phyloP scores from a whole-genome alignment of 2,329 filamentous ascomycete genomes.

The Ceratocystis lukuohia region DNA sequence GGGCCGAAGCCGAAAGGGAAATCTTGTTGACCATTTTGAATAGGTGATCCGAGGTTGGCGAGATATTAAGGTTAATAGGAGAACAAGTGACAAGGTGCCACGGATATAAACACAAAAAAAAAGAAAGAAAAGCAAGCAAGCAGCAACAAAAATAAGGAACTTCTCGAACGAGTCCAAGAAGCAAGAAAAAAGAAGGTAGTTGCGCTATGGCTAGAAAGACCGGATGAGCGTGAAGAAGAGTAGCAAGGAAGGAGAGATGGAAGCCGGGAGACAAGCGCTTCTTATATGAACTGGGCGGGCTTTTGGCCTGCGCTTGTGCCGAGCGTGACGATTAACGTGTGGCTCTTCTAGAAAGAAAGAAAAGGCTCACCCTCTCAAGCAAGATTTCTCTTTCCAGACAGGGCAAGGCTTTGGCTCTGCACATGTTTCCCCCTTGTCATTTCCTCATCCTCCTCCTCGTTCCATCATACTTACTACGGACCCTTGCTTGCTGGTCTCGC shows the following conservation, averaged over 20 bases:
- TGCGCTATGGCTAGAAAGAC: slow-evolving; percentile 1
- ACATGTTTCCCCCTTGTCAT: not conserved
- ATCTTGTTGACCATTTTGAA: slow-evolving; percentile 13
- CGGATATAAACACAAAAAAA: not conserved
- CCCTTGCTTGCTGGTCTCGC: not conserved
- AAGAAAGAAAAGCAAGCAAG: not conserved
- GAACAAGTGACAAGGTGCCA: not conserved
- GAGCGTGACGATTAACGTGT: not conserved
- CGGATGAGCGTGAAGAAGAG: slow-evolving; percentile 1
- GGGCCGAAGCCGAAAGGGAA: slow-evolving; percentile 2
- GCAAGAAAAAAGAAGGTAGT: not conserved
- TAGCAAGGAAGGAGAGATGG: not conserved
- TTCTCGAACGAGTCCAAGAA: not conserved
- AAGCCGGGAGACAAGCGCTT: not conserved
- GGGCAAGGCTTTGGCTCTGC: not conserved
- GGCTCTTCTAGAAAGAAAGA: not conserved
- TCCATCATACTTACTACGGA: not conserved
- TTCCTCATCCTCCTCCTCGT: not conserved
- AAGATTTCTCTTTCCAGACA: not conserved
- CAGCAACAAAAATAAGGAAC: not conserved
- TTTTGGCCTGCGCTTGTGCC: not conserved
- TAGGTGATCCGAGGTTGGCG: not conserved
- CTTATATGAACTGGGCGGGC: not conserved
- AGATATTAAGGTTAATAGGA: slow-evolving; percentile 3
- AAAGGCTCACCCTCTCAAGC: not conserved